Base-by-base conservation (phyloP, 345 rosid species). In the Arabidopsis suecica region DNA sequence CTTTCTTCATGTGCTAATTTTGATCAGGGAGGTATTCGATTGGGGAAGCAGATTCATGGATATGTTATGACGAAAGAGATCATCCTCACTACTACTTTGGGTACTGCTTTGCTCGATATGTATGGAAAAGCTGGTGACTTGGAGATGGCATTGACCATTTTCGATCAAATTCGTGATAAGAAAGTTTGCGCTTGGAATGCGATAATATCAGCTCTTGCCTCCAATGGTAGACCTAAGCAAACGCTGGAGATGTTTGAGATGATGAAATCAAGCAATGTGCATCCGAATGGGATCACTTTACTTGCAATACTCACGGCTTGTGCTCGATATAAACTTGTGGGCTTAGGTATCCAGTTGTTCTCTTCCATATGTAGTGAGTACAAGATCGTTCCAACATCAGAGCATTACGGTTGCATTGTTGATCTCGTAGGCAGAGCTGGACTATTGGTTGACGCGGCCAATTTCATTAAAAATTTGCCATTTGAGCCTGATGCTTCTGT, bases 341-440 rank as follows among this genome's bases (percentile, higher is more conserved):
- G 82, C 41, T 48, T 80, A 47, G 91, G 91, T 68, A 74, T 83
- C 54, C 47, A 79, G 59, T 10, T 88, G 76, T 87, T 87, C 61
- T 50, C 62, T 65, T 84, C 84, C 1, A 78, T 84, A 78, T 38
- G 53, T 40, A 5, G 45, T 4, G 85, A 72, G 47, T 84, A 81
- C 62, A 80, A 78, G 38, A 76, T 90, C 49, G 54, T 55, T 49
- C 93, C 93, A 45, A 60, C 62, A 61, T 84, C 87, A 82, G 92
- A 91, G 68, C 93, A 88, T 70, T 89, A 88, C 44, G 89, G 93
- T 16, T 91, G 96, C 68, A 72, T 86, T 67, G 91, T 91, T 82
- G 92, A 89, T 87, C 88, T 91, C 51, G 61, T 91, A 28, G 97
- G 89, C 38, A 88, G 87, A 80, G 93, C 89, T 8, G 93, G 97